phyloP scores from a whole-genome alignment of 495 filamentous ascomycete species.

The Lichenothelia convexa region DNA sequence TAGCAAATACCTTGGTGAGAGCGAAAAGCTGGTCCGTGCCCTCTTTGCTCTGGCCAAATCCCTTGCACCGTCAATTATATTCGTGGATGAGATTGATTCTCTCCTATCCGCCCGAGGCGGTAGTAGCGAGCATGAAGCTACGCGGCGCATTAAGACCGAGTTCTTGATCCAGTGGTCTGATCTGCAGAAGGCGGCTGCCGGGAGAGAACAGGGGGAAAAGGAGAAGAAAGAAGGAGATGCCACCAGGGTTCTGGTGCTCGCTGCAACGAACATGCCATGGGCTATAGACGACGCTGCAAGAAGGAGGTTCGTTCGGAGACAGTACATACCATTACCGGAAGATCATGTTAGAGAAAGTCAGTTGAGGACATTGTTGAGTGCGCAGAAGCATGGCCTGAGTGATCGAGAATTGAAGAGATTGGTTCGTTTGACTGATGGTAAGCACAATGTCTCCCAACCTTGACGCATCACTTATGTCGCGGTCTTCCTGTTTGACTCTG shows the following conservation, averaged over 20 bases:
- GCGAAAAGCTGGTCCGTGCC: constrained; percentile 87
- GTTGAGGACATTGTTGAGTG: constrained; percentile 54
- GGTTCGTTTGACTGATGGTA: constrained; percentile 77
- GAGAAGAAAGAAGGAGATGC: constrained; percentile 63
- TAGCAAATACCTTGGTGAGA: constrained; percentile 91
- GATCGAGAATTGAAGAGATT: constrained; percentile 56
- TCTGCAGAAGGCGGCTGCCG: constrained; percentile 78
- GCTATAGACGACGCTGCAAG: constrained; percentile 93
- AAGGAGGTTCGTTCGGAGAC: constrained; percentile 75
- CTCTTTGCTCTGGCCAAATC: constrained; percentile 80
- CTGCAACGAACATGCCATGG: constrained; percentile 94
- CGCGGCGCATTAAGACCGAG: constrained; percentile 87
- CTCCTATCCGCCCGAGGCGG: constrained; percentile 70
- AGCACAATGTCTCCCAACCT: constrained; percentile 10
- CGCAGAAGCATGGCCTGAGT: constrained; percentile 71
- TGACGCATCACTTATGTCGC: background rate
- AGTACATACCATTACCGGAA: constrained; percentile 93
- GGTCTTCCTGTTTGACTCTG: no score
- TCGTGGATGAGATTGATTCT: constrained; percentile 97
- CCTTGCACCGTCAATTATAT: constrained; percentile 90
- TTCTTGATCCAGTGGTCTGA: constrained; percentile 97
- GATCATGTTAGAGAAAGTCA: constrained; percentile 60
- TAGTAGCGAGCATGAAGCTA: constrained; percentile 79
- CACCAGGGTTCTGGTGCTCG: constrained; percentile 77
- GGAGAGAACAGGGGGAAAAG: constrained; percentile 49